Base-by-base conservation (phyloP, 208 protist genomes). In the Trypanosomatidae sp. region DNA sequence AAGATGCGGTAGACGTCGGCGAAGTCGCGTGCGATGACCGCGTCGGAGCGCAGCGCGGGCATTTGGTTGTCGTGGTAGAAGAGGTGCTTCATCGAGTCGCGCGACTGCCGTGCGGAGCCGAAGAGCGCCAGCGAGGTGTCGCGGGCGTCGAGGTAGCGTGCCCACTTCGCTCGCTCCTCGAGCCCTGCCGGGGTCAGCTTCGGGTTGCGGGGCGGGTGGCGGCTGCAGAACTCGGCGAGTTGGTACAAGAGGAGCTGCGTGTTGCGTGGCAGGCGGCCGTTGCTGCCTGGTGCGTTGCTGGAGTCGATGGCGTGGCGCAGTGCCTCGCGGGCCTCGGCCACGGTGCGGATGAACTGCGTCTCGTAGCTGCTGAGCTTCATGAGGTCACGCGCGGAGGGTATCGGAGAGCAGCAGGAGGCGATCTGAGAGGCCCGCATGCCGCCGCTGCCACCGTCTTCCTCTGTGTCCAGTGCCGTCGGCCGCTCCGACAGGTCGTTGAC, bases 1-100 rank as follows among this genome's bases (percentile, higher is more conserved):
- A 94, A 83, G 55, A 89, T 75, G 22, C 52, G 47, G n/a, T 74
- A 49, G 7, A 89, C 79, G 58, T 97, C 92, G 47, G 73, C 73
- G 62, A 93, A 79, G 76, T 97, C 92, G 58, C 78, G 76, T 62
- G 87, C 85, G 30, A 97, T 76, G 62, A 93, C 82, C 13, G 72
- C 83, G 41, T 80, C 76, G 30, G 72, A 84, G 41, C 92, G 90
- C 74, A 97, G 75, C 67, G 73, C 84, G 8, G 84, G 89, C 59
- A 94, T 82, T n/a, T 80, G 73, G 59, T 91, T 87, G 67, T 93
- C 68, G 72, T 97, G 86, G 82, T 95, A 92, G 71, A 91, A 97
- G 19, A 97, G 81, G 69, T 97, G 78, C 67, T 88, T 88, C 92
- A 97, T 97, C 28, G 85, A 70, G 70, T 97, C 92, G n/a, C 92